phyloP scores from a whole-genome alignment of 1,284 basidiomycete species.

The Cryptococcus depauperatus region DNA sequence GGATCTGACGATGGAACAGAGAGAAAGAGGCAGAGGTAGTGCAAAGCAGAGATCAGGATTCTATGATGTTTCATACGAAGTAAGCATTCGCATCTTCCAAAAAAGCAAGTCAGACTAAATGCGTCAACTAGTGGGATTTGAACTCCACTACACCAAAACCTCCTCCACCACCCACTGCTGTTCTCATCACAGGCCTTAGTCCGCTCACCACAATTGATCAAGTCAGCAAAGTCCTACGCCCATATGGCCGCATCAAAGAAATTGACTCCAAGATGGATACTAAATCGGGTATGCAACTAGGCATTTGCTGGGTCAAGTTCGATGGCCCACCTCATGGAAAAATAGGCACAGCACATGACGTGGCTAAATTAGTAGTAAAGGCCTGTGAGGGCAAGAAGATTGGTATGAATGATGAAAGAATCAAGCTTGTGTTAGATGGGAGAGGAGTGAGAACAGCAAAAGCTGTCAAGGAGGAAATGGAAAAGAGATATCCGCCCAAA shows the following conservation, averaged over 20 bases:
- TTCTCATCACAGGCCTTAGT: slow-evolving; percentile 67
- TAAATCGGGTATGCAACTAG: slow-evolving; percentile 70
- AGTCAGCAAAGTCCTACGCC: slow-evolving; percentile 61
- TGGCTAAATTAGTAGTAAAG: slow-evolving; percentile 38
- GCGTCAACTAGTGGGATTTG: slow-evolving; percentile 63
- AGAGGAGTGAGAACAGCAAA: slow-evolving; percentile 41
- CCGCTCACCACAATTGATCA: slow-evolving; percentile 60
- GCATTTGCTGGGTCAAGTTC: slow-evolving; percentile 72
- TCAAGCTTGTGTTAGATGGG: slow-evolving; percentile 46
- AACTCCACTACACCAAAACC: slow-evolving; percentile 69
- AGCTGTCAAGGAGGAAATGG: slow-evolving; percentile 51
- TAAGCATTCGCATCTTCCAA: slow-evolving; percentile 17
- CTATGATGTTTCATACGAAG: slow-evolving; percentile 33
- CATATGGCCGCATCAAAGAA: slow-evolving; percentile 59
- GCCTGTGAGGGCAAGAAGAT: slow-evolving; percentile 45
- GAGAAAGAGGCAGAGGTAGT: slow-evolving; percentile 24
- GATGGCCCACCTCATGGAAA: slow-evolving; percentile 28
- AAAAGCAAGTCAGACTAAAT: slow-evolving; percentile 3
- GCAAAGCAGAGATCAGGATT: slow-evolving; percentile 26
- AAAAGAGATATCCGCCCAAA: slow-evolving; percentile 50
- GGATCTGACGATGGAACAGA: slow-evolving; percentile 17
- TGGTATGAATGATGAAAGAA: slow-evolving; percentile 32
- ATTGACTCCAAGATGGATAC: slow-evolving; percentile 76
- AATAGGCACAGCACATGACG: slow-evolving; percentile 35
- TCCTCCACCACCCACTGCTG: slow-evolving; percentile 53